Base-by-base conservation (phyloP, 1,139 yeast genomes). In the Lodderomyces theae region DNA sequence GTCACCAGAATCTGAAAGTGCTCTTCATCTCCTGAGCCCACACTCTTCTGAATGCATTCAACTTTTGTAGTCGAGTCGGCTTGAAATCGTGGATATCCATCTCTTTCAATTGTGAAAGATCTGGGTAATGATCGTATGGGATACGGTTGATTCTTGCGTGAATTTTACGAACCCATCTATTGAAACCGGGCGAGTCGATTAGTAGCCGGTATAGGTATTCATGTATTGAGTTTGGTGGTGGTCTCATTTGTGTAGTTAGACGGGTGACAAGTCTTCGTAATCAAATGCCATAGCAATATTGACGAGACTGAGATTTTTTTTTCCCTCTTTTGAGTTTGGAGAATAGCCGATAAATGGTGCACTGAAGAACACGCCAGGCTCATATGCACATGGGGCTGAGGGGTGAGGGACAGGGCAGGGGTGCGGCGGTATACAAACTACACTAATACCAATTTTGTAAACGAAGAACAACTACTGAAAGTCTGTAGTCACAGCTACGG, bases 101-200 rank as follows among this genome's bases (percentile, higher is more conserved):
- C 22, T 48, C 44, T 22, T 34, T 40, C 11, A 49, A 40, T 13
- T 39, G 39, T 6, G 41, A 34, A 6, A 41, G 40, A 42, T 49
- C 45, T 9, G 54, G 51, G 33, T 47, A 52, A 16, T 49, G 51
- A 8, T 51, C 45, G 35, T 48, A 56, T 49, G 69, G 73, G 12
- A 84, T 70, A 2, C 86, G 79, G 54, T 88, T 87, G 16, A 87
- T 74, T 42, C 69, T 68, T 32, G 84, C 83, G 53, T 83, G 85
- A 1, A 84, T 64, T 13, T 69, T 66, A 35, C 81, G 69, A 5
- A 87, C 96, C 67, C 85, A 79, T 35, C 79, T 66, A 52, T 85
- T 83, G 55, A 88, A 88, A 1, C 75, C 67, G 1, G 75, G 78
- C 6, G 92, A 82, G 33, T 69, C 71, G 50, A 86, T 70, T 6